A percentile compares a stretch with the other conserved stretches of the same genome.
Evolutionary conservation across 495 filamentous ascomycete species (phyloP).

Genomic region (Lasiosphaeria ovina): DNA sequence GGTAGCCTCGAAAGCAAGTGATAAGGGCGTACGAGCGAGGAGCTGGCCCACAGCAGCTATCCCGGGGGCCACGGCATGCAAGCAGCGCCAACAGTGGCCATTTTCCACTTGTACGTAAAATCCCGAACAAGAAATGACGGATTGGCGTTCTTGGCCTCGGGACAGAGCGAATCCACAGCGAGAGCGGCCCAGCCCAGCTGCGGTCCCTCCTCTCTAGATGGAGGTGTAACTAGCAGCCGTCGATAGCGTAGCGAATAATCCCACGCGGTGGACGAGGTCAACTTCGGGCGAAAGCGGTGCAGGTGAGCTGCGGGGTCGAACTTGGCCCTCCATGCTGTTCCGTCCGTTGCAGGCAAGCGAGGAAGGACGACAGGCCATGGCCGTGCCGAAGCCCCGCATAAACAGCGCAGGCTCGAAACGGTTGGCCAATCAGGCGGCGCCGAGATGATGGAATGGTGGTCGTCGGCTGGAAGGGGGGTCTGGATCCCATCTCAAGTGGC

Average conservation of each 20-base stretch:
- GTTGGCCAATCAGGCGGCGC: slow-evolving; percentile 11
- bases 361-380: not conserved
- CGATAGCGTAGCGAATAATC: not conserved
- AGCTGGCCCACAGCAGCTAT: too few relatives aligned
- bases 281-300: too few relatives aligned
- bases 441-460: slow-evolving; percentile 11
- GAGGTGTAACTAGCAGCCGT: too few relatives aligned
- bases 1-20: not conserved
- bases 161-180: slow-evolving; percentile 2
- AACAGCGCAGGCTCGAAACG: slow-evolving; percentile 7
- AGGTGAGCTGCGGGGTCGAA: not conserved
- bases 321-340: not conserved
- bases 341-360: not conserved
- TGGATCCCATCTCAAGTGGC: not conserved
- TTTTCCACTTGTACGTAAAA: slow-evolving; percentile 7
- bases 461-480: not conserved
- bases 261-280: too few relatives aligned
- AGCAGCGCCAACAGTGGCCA: not conserved
- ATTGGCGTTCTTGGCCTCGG: slow-evolving; percentile 8
- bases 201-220: too few relatives aligned
- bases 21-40: not conserved
- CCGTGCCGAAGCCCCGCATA: slow-evolving; percentile 15
- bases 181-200: too few relatives aligned
- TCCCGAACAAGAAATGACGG: not conserved
- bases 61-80: not conserved